Conservation (phyloP, 2,329 filamentous ascomycete species). For the Sclerotinia minor region DNA sequence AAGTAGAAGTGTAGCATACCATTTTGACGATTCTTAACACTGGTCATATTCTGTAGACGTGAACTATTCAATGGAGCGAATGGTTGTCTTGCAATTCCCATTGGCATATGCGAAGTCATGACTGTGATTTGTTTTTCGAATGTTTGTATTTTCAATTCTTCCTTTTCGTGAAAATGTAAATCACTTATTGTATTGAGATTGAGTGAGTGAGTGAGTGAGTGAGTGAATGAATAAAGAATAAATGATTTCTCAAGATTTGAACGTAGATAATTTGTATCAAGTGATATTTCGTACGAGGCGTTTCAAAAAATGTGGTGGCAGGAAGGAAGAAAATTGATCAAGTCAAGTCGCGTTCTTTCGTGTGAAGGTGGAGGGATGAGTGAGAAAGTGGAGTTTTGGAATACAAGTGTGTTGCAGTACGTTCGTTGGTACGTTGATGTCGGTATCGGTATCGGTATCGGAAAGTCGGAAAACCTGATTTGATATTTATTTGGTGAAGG, state of each 20-base stretch:
- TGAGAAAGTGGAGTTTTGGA: conserved; percentile 5
- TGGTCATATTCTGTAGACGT: conserved; percentile 70
- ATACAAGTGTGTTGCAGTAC: not conserved
- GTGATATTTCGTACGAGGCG: not conserved
- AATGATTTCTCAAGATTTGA: not conserved
- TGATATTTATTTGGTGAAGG: not conserved
- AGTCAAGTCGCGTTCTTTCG: conserved; percentile 15
- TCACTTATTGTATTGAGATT: not conserved
- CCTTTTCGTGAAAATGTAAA: not conserved
- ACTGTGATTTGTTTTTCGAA: not conserved
- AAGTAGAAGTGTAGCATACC: conserved; percentile 47
- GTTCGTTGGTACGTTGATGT: not conserved
- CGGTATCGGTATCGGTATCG: not conserved
- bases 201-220: not conserved
- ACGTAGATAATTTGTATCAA: not conserved
- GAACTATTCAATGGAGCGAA: conserved; percentile 71
- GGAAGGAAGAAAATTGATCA: conserved; percentile 7
- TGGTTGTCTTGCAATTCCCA: conserved; percentile 56
- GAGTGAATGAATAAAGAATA: not conserved
- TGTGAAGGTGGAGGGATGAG: conserved; percentile 1
- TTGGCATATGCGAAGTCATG: conserved; percentile 37
- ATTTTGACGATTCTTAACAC: conserved; percentile 76
- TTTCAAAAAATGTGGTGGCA: conserved; percentile 12
- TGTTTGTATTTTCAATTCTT: conserved; percentile 6
- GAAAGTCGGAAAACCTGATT: not conserved